Evolutionary conservation across 73 alveolate species (phyloP).

Genomic region (Urostyla sp.): DNA sequence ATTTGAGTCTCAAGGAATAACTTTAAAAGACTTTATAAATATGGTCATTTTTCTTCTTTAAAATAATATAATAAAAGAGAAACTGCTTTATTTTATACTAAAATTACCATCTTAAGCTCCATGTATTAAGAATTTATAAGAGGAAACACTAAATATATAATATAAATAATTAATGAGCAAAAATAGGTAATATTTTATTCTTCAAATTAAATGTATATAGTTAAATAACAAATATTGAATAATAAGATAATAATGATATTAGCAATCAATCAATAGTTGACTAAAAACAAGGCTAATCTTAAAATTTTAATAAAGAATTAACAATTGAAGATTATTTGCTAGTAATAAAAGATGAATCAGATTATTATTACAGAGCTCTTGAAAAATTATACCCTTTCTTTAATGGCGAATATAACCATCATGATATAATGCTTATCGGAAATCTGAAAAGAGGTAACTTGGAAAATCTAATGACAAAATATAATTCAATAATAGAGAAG

Average conservation of each 20-base stretch:
- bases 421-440: constrained; percentile 47
- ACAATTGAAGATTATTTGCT: constrained; percentile 27
- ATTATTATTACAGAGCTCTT: constrained; percentile 23
- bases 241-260: too few relatives aligned
- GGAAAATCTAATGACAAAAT: constrained; percentile 3
- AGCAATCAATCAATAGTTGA: too few relatives aligned
- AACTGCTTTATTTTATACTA: constrained; percentile 13
- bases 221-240: too few relatives aligned
- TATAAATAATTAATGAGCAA: neutral
- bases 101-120: constrained; percentile 32
- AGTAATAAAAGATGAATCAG: neutral
- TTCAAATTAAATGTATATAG: neutral
- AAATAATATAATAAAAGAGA: constrained; percentile 15
- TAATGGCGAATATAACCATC: constrained; percentile 36
- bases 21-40: constrained; percentile 44
- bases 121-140: constrained; percentile 6
- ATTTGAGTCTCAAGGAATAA: constrained; percentile 1
- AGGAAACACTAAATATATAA: neutral
- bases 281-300: too few relatives aligned
- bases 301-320: neutral
- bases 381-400: constrained; percentile 48
- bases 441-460: constrained; percentile 16
- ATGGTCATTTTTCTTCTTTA: constrained; percentile 25
- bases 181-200: neutral
- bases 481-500: constrained; percentile 7